phyloP scores from a whole-genome alignment of 805 yeast species.

The Myxozyma geophila region DNA sequence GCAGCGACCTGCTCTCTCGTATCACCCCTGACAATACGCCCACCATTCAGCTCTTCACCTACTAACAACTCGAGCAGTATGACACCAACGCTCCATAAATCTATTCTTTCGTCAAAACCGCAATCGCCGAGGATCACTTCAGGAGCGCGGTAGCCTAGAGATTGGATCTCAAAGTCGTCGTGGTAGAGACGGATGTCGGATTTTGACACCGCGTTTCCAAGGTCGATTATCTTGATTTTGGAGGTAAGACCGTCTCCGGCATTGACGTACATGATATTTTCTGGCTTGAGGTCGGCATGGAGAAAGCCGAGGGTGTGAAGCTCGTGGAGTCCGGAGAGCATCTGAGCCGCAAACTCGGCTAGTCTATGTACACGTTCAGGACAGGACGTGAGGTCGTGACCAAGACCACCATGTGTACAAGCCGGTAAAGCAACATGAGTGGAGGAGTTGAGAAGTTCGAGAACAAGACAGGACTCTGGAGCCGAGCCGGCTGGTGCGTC shows the following conservation, averaged over 20 bases:
- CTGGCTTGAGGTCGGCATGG: constrained; percentile 41
- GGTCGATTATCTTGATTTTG: constrained; percentile 37
- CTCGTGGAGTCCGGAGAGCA: constrained; percentile 35
- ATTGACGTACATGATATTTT: constrained; percentile 32
- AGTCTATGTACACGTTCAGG: constrained; percentile 28
- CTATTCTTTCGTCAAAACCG: constrained; percentile 36
- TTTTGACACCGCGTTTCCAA: constrained; percentile 36
- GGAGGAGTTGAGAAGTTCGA: constrained; percentile 26
- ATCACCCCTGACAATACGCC: constrained; percentile 5
- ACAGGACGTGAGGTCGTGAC: constrained; percentile 21
- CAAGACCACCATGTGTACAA: constrained; percentile 25
- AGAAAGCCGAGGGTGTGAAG: constrained; percentile 36
- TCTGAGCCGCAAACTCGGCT: constrained; percentile 38
- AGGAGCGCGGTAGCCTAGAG: constrained; percentile 40
- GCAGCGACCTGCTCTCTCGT: constrained; percentile 1
- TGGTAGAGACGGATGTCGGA: constrained; percentile 27
- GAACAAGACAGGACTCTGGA: constrained; percentile 11
- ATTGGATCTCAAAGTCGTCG: constrained; percentile 39
- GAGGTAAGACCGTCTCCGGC: not conserved
- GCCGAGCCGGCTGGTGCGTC: not conserved
- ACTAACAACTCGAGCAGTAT: constrained; percentile 37
- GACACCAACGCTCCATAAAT: constrained; percentile 40
- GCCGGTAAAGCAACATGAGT: constrained; percentile 21
- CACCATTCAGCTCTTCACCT: not conserved
- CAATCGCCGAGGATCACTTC: constrained; percentile 39